Percentiles rank a stretch among this genome's conserved stretches.
Evolutionary conservation across 345 rosid species (phyloP).

Genomic region (Citrus sinensis): DVS_A1.0 CM039166.1:14988501-14989000

Average conservation of each 20-base stretch:
- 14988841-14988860: background rate
- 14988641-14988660: background rate
- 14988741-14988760: too few relatives aligned
- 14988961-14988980: constrained; percentile 7
- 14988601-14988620: background rate
- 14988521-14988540: background rate
- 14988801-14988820: constrained; percentile 43
- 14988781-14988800: constrained; percentile 52
- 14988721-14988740: background rate
- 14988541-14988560: background rate
- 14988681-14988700: background rate
- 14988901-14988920: background rate
- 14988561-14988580: background rate
- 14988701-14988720: background rate
- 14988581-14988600: background rate
- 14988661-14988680: background rate
- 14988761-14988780: constrained; percentile 6
- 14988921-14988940: background rate
- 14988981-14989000: background rate
- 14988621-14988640: background rate
- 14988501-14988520: background rate
- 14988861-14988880: background rate
- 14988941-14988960: background rate
- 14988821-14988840: constrained; percentile 27
- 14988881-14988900: background rate